phyloP scores from a whole-genome alignment of 1,284 basidiomycete species.

The Cutaneotrichosporon sp. region DNA sequence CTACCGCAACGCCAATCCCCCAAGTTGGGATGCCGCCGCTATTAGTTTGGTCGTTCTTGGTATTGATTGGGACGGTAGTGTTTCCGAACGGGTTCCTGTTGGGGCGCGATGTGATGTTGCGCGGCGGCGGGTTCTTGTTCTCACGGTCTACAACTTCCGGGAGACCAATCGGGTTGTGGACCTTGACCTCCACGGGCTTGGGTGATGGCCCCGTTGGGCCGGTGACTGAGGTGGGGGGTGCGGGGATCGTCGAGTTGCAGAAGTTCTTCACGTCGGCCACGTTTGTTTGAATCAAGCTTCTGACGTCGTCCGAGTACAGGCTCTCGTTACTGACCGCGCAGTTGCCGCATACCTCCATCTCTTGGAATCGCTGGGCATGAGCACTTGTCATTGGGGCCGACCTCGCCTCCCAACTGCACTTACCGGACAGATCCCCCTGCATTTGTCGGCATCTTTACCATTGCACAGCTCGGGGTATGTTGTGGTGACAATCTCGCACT shows the following conservation, averaged over 20 bases:
- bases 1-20: slow-evolving; percentile 1
- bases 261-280: background rate
- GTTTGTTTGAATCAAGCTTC: background rate
- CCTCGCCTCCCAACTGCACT: background rate
- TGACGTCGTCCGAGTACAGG: background rate
- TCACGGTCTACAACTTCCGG: background rate
- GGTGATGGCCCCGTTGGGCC: too few relatives aligned
- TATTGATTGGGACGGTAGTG: background rate
- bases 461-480: background rate
- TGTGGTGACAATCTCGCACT: background rate
- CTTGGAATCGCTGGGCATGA: background rate
- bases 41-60: background rate
- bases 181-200: background rate
- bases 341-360: background rate
- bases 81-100: background rate
- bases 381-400: too few relatives aligned
- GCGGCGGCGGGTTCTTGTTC: background rate
- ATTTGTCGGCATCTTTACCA: background rate
- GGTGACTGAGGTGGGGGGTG: background rate
- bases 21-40: background rate
- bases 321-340: background rate
- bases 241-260: background rate
- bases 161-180: background rate
- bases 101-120: background rate
- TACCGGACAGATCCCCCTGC: background rate